Evolutionary conservation across 2,329 filamentous ascomycete genomes (phyloP).

Genomic region (Phoma sp.): DNA sequence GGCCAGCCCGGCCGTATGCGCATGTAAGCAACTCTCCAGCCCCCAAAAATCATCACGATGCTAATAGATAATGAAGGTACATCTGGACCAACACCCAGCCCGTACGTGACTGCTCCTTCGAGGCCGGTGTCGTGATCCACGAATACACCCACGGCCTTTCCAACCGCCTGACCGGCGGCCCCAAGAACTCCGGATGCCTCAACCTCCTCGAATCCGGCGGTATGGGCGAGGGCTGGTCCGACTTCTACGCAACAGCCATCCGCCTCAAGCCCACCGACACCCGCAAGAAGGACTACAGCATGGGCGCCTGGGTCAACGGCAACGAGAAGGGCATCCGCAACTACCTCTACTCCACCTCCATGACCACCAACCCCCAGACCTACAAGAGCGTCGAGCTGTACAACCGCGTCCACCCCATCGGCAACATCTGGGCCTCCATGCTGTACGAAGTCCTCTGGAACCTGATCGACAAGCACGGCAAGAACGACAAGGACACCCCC

Average conservation of each 20-base stretch:
- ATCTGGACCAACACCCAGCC: constrained; percentile 59
- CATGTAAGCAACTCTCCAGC: constrained; percentile 50
- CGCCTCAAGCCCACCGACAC: constrained; percentile 56
- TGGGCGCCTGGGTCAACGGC: constrained; percentile 59
- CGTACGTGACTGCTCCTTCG: constrained; percentile 62
- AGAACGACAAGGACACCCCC: constrained; percentile 53
- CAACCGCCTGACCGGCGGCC: constrained; percentile 65
- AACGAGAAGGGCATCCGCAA: constrained; percentile 55
- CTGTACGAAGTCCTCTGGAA: constrained; percentile 66
- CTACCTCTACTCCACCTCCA: constrained; percentile 59
- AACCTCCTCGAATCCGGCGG: constrained; percentile 57
- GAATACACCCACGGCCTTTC: constrained; percentile 55
- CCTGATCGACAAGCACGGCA: constrained; percentile 62
- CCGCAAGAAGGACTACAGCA: constrained; percentile 53
- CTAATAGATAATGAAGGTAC: constrained; percentile 21
- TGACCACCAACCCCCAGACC: constrained; percentile 57
- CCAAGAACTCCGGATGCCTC: constrained; percentile 60
- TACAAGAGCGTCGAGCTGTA: constrained; percentile 55
- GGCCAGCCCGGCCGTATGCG: constrained; percentile 59
- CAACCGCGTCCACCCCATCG: constrained; percentile 55
- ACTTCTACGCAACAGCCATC: constrained; percentile 62
- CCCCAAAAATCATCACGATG: too few relatives aligned
- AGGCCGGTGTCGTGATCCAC: constrained; percentile 66
- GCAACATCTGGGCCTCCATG: constrained; percentile 59
- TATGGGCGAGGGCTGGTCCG: constrained; percentile 66